phyloP scores from a whole-genome alignment of 371 early-diverging fungal genomes.

The Mucor sp. region DNA sequence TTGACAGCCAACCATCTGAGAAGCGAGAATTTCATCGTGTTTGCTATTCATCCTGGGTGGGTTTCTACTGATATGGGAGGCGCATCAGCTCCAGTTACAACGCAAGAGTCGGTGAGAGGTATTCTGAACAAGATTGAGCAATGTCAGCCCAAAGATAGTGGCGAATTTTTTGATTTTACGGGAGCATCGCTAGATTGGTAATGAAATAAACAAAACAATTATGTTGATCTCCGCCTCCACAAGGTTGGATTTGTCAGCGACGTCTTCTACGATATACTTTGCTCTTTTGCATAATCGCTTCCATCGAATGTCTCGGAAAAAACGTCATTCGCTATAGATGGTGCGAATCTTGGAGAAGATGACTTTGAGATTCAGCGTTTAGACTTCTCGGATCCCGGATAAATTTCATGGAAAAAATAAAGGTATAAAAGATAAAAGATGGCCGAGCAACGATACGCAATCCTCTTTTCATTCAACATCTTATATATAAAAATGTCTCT shows the following conservation, averaged over 20 bases:
- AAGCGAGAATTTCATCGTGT: conserved; percentile 23
- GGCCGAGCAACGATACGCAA: no score
- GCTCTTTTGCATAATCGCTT: not conserved
- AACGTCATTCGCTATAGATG: not conserved
- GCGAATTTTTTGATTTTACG: not conserved
- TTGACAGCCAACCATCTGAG: conserved; percentile 10
- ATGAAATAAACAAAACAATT: not conserved
- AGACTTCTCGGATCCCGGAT: not conserved
- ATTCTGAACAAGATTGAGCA: not conserved
- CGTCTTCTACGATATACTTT: not conserved
- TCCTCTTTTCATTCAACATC: not conserved
- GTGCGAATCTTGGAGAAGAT: no score
- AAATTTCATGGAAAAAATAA: not conserved
- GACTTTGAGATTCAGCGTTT: not conserved
- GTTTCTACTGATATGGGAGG: conserved; percentile 25
- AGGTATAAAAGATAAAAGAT: not conserved
- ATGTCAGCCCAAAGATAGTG: not conserved
- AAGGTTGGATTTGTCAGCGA: not conserved
- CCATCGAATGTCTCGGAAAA: not conserved
- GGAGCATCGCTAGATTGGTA: not conserved
- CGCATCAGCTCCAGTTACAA: not conserved
- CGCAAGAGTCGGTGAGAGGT: not conserved
- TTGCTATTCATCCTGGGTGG: conserved; percentile 31
- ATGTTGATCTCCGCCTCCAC: not conserved
- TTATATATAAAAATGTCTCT: not conserved